Conservation (phyloP, 1,284 basidiomycete species). For the Marasmius tenuissimus region DNA sequence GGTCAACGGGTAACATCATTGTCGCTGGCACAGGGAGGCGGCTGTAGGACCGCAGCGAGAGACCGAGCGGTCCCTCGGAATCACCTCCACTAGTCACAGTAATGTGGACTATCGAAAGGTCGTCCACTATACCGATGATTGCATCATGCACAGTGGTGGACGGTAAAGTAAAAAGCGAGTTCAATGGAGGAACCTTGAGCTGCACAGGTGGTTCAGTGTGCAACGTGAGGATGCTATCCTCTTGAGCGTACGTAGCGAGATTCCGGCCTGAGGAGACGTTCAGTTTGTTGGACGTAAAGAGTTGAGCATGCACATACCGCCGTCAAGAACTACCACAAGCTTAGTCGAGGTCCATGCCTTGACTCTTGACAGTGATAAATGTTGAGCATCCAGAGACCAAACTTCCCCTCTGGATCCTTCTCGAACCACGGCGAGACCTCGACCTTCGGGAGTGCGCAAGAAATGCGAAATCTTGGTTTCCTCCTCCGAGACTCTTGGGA, state of each 20-base stretch:
- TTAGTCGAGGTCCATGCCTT: constrained; percentile 55
- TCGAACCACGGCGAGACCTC: constrained; percentile 66
- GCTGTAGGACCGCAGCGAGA: constrained; percentile 40
- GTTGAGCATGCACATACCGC: constrained; percentile 39
- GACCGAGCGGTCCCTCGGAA: background rate
- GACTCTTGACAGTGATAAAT: constrained; percentile 42
- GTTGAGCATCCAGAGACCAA: constrained; percentile 53
- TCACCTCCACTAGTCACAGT: constrained; percentile 35
- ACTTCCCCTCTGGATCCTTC: constrained; percentile 54
- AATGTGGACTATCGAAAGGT: constrained; percentile 55
- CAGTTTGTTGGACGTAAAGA: constrained; percentile 17
- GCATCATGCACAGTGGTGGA: constrained; percentile 48
- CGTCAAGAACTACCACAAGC: constrained; percentile 64
- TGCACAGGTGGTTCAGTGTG: constrained; percentile 41
- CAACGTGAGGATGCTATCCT: constrained; percentile 44
- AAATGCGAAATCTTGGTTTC: constrained; percentile 56
- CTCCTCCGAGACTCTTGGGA: constrained; percentile 43
- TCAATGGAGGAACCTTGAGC: constrained; percentile 50
- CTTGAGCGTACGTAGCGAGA: constrained; percentile 49
- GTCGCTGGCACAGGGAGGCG: constrained; percentile 54
- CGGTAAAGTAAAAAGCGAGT: constrained; percentile 64
- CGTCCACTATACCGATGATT: constrained; percentile 61
- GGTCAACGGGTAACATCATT: constrained; percentile 80
- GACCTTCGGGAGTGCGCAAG: constrained; percentile 74
- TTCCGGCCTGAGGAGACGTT: constrained; percentile 27